Evolutionary conservation across 1,139 yeast species (phyloP).

Genomic region (Suzukiozyma palmioleophila): DNA sequence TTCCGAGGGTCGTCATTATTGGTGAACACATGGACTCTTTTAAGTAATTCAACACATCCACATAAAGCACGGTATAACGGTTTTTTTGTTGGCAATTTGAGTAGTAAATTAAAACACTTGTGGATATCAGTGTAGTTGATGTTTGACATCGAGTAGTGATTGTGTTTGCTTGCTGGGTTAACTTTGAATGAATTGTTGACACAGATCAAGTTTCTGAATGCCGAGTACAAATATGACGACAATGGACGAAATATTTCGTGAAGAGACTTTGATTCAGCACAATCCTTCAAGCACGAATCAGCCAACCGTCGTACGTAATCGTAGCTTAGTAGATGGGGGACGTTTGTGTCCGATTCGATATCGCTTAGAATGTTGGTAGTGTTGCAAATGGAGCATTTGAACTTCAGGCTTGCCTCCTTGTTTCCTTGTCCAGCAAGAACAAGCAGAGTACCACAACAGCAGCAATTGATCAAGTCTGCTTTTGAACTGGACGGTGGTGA

Average conservation of each 20-base stretch:
- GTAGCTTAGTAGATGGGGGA: constrained; percentile 22
- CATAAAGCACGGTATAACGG: constrained; percentile 53
- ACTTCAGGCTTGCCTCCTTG: constrained; percentile 22
- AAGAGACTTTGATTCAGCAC: constrained; percentile 10
- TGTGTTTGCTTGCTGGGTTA: constrained; percentile 15
- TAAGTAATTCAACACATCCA: constrained; percentile 46
- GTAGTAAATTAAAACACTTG: constrained; percentile 37
- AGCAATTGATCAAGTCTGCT: constrained; percentile 20
- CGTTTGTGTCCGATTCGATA: constrained; percentile 4
- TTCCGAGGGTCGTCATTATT: constrained; percentile 33
- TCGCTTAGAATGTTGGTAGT: constrained; percentile 37
- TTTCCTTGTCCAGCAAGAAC: constrained; percentile 30
- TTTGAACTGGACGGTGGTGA: background rate
- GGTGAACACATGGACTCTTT: constrained; percentile 34
- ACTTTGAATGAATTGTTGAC: constrained; percentile 49
- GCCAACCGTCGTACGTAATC: constrained; percentile 23
- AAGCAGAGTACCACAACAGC: constrained; percentile 61
- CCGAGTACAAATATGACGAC: constrained; percentile 35
- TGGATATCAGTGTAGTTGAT: constrained; percentile 44
- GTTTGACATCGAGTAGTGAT: constrained; percentile 39
- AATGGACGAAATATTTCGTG: constrained; percentile 49
- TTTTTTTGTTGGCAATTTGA: constrained; percentile 51
- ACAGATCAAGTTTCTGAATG: constrained; percentile 37
- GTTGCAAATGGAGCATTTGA: constrained; percentile 55
- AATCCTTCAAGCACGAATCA: constrained; percentile 24